These are phyloP conservation scores for Serendipita vermifera DNA, from an alignment of 768 basidiomycete species.

Conservation along the genomic window DNA sequence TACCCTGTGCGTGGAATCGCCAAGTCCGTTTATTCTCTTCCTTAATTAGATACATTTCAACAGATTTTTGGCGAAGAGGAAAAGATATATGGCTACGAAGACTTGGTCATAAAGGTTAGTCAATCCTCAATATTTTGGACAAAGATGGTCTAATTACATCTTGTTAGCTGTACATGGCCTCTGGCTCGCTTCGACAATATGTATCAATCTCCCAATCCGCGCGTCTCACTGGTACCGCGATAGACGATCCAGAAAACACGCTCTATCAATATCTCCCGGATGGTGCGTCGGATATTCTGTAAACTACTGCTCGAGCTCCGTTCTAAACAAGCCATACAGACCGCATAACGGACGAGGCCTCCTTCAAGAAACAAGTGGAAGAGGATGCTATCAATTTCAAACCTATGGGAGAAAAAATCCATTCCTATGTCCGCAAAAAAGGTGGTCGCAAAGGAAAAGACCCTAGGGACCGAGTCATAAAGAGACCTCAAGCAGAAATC, in stretches of 20 bases:
- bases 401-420: conserved; percentile 62
- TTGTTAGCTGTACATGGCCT: conserved; percentile 65
- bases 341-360: conserved; percentile 52
- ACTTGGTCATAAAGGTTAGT: conserved; percentile 64
- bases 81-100: conserved; percentile 87
- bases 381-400: conserved; percentile 64
- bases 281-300: conserved; percentile 38
- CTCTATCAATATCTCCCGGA: conserved; percentile 66
- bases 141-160: too few relatives aligned
- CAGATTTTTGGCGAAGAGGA: conserved; percentile 95
- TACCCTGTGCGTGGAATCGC: conserved; percentile 58
- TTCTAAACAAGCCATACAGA: conserved; percentile 28
- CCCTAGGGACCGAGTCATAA: conserved; percentile 43
- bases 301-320: neutral
- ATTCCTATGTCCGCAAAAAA: conserved; percentile 53
- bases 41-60: neutral
- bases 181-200: conserved; percentile 70
- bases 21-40: neutral
- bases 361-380: conserved; percentile 59
- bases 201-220: conserved; percentile 55
- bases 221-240: conserved; percentile 42
- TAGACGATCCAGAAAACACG: conserved; percentile 77
- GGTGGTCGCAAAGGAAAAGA: conserved; percentile 20
- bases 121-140: neutral
- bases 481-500: conserved; percentile 25